Evolutionary conservation across 805 yeast species (phyloP), one percentile per base, ranked within the genome.

Genomic region (Candida lessepsii): DNA sequence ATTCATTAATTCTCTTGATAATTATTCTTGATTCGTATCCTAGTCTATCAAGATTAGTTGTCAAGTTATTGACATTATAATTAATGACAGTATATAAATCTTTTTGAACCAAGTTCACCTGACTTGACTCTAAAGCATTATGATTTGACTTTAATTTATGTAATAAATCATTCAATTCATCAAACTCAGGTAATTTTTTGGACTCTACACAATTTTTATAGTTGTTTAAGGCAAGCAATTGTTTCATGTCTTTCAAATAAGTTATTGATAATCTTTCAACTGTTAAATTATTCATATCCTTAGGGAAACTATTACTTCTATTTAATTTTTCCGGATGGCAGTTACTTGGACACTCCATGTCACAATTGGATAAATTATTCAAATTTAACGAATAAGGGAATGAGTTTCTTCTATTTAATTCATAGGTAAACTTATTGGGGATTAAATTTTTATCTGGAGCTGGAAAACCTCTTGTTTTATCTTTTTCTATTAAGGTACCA

Each of bases 21-120:
- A 69, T 63, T n/a, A 67, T 64, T 39, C 72, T 53, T 3, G 71
- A 60, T 39, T 70, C 70, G 42, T 69, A 69, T 2, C 61, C 49
- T 43, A 69, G 53, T 35, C 71, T 47, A 44, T 69, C 73, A 8
- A 69, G 58, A 7, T 62, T 60, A 3, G 62, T 57, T 2, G 58
- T 53, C 29, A 69, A 52, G 29, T 57, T 63, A 9, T 50, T 49
- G 39, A 67, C 51, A 34, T 60, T 58, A 39, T 49, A 49, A 23
- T 60, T 53, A 21, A 68, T 53, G 24, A 54, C 51, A 6, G 50
- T 50, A 4, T 56, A 47, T 23, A 64, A 53, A 21, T 65, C 69
- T 19, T 56, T 63, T 23, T 59, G 62, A 15, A 61, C 43, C 5
- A 59, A 43, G 23, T 49, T 57, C 10, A 48, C 39, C 37, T 62